Conservation (phyloP, 2,329 filamentous ascomycete genomes). For the Alternaria panax region DNA sequence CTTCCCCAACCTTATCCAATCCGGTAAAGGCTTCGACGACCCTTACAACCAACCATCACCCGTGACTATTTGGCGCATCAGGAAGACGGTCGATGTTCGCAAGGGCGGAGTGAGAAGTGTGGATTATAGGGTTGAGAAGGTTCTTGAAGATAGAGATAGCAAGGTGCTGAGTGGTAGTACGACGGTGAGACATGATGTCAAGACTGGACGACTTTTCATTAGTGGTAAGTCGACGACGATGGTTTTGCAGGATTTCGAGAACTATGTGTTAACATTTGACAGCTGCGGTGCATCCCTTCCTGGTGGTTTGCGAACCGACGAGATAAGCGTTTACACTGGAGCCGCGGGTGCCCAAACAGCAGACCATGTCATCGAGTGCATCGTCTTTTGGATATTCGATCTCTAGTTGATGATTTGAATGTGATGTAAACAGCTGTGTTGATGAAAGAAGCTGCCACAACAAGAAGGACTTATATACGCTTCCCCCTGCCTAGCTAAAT, state of each 20-base stretch:
- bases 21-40: constrained; percentile 20
- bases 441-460: background rate
- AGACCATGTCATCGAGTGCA: background rate
- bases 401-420: background rate
- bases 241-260: background rate
- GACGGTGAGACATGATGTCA: constrained; percentile 36
- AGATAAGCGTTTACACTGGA: background rate
- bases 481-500: background rate
- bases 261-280: background rate
- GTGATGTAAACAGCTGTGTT: background rate
- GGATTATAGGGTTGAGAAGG: constrained; percentile 33
- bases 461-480: background rate
- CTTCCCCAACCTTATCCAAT: constrained; percentile 23
- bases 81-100: constrained; percentile 16
- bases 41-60: constrained; percentile 25
- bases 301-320: constrained; percentile 19
- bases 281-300: constrained; percentile 18
- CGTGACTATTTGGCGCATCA: constrained; percentile 31
- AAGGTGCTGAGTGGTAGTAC: constrained; percentile 34
- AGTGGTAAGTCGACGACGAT: constrained; percentile 23
- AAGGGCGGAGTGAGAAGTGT: constrained; percentile 2
- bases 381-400: background rate
- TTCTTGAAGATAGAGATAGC: constrained; percentile 35
- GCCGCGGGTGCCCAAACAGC: rapidly evolving
- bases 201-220: constrained; percentile 36